Conservation (phyloP, 805 yeast genomes). For the Kazachstania psychrophila region DNA sequence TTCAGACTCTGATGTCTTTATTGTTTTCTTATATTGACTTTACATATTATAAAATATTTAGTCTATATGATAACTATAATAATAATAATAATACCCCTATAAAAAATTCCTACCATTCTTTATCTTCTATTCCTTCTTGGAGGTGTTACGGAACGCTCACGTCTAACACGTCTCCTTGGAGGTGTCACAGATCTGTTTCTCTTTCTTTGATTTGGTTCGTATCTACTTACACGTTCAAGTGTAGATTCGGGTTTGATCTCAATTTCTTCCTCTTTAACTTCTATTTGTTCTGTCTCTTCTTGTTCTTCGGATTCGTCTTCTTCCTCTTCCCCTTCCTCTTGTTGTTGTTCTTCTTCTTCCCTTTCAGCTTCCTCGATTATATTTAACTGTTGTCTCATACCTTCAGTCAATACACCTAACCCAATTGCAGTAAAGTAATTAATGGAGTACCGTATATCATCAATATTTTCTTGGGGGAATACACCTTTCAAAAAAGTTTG, state of each 20-base stretch:
- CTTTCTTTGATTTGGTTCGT: constrained; percentile 3
- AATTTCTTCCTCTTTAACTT: constrained; percentile 10
- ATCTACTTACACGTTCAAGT: constrained; percentile 3
- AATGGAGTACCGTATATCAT: constrained; percentile 63
- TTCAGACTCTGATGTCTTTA: too few species aligned
- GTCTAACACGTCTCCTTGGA: constrained; percentile 9
- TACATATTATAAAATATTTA: not conserved
- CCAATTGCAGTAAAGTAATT: constrained; percentile 92
- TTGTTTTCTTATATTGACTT: too few species aligned
- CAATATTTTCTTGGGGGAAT: constrained; percentile 51
- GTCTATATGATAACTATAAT: not conserved
- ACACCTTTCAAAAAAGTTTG: constrained; percentile 44
- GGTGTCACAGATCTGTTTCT: constrained; percentile 12
- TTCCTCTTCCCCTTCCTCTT: constrained; percentile 8
- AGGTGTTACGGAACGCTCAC: constrained; percentile 14
- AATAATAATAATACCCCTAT: not conserved
- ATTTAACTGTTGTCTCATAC: constrained; percentile 53
- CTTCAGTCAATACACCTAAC: constrained; percentile 72
- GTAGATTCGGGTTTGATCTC: constrained; percentile 5
- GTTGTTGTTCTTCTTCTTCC: constrained; percentile 9
- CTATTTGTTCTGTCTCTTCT: constrained; percentile 5
- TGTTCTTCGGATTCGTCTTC: not conserved
- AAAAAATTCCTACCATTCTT: not conserved
- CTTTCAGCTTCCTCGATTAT: constrained; percentile 26
- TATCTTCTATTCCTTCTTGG: constrained; percentile 9